Evolutionary conservation across 768 basidiomycete species (phyloP).

Genomic region (Mycena latifolia): DNA sequence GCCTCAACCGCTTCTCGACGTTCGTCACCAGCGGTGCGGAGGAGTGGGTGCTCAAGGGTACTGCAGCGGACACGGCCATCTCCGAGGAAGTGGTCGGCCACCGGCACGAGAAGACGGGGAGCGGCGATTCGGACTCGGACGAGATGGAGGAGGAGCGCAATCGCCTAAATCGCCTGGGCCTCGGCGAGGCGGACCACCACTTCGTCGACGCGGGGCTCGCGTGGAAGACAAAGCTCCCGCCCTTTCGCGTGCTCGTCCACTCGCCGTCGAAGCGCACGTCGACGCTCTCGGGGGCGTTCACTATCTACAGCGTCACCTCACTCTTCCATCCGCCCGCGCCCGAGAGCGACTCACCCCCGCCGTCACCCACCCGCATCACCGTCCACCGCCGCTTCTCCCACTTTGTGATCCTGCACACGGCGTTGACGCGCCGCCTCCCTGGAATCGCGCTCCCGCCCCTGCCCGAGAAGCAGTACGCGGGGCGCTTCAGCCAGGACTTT

Average conservation of each 20-base stretch:
- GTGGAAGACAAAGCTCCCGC: constrained; percentile 81
- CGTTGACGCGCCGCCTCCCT: constrained; percentile 75
- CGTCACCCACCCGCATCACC: constrained; percentile 69
- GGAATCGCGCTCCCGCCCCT: constrained; percentile 85
- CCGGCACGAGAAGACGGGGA: constrained; percentile 33
- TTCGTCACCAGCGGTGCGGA: constrained; percentile 92
- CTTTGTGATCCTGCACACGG: constrained; percentile 82
- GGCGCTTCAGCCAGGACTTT: constrained; percentile 84
- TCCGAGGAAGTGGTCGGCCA: constrained; percentile 15
- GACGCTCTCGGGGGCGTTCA: constrained; percentile 76
- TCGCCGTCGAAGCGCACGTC: constrained; percentile 84
- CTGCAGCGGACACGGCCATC: constrained; percentile 47
- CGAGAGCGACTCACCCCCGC: constrained; percentile 37
- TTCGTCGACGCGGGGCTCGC: constrained; percentile 77
- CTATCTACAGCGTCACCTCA: constrained; percentile 82
- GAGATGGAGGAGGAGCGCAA: constrained; percentile 58
- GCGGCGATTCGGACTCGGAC: constrained; percentile 45
- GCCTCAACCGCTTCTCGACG: constrained; percentile 86
- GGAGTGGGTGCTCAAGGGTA: constrained; percentile 83
- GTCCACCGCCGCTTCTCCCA: constrained; percentile 89
- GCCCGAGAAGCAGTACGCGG: constrained; percentile 88
- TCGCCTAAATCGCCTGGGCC: constrained; percentile 53
- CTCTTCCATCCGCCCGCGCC: constrained; percentile 60
- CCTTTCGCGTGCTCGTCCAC: constrained; percentile 82
- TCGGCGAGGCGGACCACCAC: constrained; percentile 75